Percentiles rank a stretch among this genome's conserved stretches.
These are phyloP conservation scores for Aurifilum marmelostoma DNA, from an alignment of 2,329 filamentous ascomycete genomes.

Conservation along the genomic window DNA sequence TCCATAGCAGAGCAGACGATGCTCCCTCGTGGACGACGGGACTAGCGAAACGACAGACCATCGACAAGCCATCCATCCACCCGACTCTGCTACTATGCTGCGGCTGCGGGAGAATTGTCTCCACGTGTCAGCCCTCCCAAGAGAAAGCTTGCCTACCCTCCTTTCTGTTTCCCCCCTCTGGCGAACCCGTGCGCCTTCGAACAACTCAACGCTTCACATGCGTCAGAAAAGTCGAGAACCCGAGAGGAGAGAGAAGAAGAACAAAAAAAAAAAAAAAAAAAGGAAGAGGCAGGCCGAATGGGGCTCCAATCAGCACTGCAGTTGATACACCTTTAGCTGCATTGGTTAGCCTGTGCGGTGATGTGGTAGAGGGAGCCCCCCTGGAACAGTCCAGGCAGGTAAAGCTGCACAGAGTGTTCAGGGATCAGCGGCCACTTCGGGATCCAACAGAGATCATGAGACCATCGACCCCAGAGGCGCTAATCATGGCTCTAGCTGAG, in stretches of 20 bases:
- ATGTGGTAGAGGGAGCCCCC: constrained; percentile 1
- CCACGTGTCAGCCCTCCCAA: background rate
- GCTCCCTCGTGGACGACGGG: background rate
- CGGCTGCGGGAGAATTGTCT: background rate
- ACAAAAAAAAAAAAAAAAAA: too few relatives aligned
- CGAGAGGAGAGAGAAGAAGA: background rate
- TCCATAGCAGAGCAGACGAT: background rate
- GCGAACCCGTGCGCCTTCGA: background rate
- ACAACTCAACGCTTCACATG: constrained; percentile 22
- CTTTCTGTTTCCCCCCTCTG: background rate
- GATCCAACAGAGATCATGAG: constrained; percentile 26
- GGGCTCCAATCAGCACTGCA: constrained; percentile 16
- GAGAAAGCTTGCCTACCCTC: background rate
- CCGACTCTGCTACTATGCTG: background rate
- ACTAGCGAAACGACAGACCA: background rate
- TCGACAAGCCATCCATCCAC: background rate
- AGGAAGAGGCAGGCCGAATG: background rate
- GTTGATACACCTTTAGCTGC: constrained; percentile 14
- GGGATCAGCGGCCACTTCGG: constrained; percentile 26
- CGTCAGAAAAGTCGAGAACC: constrained; percentile 2
- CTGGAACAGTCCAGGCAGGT: constrained; percentile 13
- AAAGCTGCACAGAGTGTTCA: constrained; percentile 26
- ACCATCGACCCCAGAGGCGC: constrained; percentile 23
- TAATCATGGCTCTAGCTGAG: constrained; percentile 29
- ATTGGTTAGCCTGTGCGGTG: constrained; percentile 20